Evolutionary conservation across 768 basidiomycete genomes (phyloP), one percentile per base, ranked within the genome.

Genomic region (Amyloporia xantha): DNA sequence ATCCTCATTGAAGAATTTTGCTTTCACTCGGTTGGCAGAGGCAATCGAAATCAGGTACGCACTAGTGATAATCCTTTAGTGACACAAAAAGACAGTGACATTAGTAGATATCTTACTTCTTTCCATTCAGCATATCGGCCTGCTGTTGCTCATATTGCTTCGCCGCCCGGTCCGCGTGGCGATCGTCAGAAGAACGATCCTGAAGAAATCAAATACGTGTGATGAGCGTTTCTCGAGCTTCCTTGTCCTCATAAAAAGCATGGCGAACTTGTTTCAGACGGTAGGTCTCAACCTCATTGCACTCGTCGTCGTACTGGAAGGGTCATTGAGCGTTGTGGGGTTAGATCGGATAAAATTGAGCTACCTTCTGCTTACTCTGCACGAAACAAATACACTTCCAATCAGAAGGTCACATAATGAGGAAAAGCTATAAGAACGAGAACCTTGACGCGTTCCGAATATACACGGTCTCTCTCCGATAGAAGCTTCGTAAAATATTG

Each of bases 81-180:
- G 12, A 23, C 19, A 41, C 6, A 7, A 20, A 3, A 13, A 17
- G 41, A 25, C 7, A 5, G 33, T 3, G 42, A 27, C 10, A 44
- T 26, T n/a, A n/a, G n/a, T n/a, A n/a, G n/a, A n/a, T 27, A 4
- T 13, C 68, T 26, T 51, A 90, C 89, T 91, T 91, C 71, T 91
- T 91, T 65, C 79, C 77, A 55, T 83, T 85, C 37, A 80, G 64
- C 89, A 91, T 91, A 35, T 90, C 84, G 27, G 73, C 72, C 46
- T 76, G 76, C 56, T 89, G 86, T 56, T 86, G 82, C 53, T 89
- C 87, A 38, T 78, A 78, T 57, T 90, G 87, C 62, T 77, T 81
- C 17, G 81, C 81, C 2, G 75, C 78, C 27, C 86, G 77, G 47
- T 84, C 86, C 26, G 85, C 82, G 50, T 90, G 87, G 40, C 75